Base-by-base conservation (phyloP, 257 asterid species). In the Primulina tabacum region DNA sequence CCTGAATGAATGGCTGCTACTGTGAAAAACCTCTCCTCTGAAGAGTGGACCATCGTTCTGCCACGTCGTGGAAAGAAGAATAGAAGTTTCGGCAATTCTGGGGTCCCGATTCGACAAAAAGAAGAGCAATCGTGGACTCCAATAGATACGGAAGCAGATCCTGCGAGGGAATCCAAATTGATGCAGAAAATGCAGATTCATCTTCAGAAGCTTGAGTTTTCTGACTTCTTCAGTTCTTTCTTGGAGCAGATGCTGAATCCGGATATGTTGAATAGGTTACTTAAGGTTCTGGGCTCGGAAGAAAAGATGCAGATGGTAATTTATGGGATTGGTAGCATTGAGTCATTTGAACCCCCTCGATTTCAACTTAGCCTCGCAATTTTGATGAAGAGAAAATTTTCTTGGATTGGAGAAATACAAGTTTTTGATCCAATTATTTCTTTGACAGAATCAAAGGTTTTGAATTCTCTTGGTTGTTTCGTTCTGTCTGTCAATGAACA, bases 251-350 rank as follows among this genome's bases (percentile, higher is more conserved):
- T 93, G 61, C 71, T 73, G 66, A 62, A 74, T 5, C 83, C 83
- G 17, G 86, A 86, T 17, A 69, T 82, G 47, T 38, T 71, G 71
- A 81, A 73, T 53, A 74, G 69, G 74, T 78, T 90, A 60, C 29
- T 53, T 29, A 79, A 76, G 70, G 83, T 78, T 69, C 69, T 82
- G 80, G 92, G 88, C 34, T 47, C 88, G 0, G 95, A 87, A 70
- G 62, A 80, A 28, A 81, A 81, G 74, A 77, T 90, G 89, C 76
- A 47, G 77, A 85, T 93, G 90, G 99, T 93, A 2, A 80, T 93
- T 7, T 90, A 89, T 61, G 99, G 99, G 12, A 87, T 93, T 61
- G 99, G 99, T n/a, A 93, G 96, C 82, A 87, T 93, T 11, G 95
- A 87, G 60, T 84, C 91, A 20, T 86, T 57, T 56, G 96, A 89